phyloP scores from a whole-genome alignment of 805 yeast genomes.

The Zygoascus biomembranicola region DNA sequence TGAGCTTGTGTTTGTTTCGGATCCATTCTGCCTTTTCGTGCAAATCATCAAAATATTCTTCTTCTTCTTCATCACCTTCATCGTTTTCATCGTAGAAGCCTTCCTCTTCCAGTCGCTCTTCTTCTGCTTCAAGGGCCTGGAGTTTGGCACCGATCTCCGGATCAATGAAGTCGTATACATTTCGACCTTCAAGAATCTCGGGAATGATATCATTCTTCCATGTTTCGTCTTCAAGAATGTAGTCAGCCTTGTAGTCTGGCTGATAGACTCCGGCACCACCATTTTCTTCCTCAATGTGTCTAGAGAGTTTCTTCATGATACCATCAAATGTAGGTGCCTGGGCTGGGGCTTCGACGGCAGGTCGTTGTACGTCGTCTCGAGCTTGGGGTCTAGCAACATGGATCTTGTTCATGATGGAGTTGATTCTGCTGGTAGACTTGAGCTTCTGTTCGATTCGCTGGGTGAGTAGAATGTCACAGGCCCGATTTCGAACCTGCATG shows the following conservation, averaged over 20 bases:
- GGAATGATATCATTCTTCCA: conserved; percentile 99
- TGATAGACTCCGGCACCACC: conserved; percentile 99
- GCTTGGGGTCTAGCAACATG: conserved; percentile 87
- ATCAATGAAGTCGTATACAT: conserved; percentile 94
- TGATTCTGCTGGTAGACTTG: conserved; percentile 83
- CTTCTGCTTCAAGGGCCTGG: conserved; percentile 94
- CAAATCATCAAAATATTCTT: conserved; percentile 62
- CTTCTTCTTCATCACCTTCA: conserved; percentile 50
- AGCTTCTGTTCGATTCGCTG: conserved; percentile 90
- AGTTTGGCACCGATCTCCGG: conserved; percentile 90
- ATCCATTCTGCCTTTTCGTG: conserved; percentile 91
- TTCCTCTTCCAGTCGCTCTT: conserved; percentile 83
- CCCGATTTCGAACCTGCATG: conserved; percentile 92
- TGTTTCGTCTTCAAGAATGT: conserved; percentile 86
- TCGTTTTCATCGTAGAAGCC: conserved; percentile 93
- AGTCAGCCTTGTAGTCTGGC: conserved; percentile 86
- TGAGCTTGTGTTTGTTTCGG: conserved; percentile 87
- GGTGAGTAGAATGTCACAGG: conserved; percentile 92
- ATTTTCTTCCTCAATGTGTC: conserved; percentile 86
- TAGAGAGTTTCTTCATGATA: conserved; percentile 50
- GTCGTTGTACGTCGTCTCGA: conserved; percentile 75
- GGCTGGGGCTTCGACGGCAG: conserved; percentile 73
- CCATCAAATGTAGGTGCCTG: conserved; percentile 42
- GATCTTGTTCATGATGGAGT: conserved; percentile 85
- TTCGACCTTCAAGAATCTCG: conserved; percentile 90